phyloP scores from a whole-genome alignment of 345 rosid genomes.

The Pistacia vera region DNA sequence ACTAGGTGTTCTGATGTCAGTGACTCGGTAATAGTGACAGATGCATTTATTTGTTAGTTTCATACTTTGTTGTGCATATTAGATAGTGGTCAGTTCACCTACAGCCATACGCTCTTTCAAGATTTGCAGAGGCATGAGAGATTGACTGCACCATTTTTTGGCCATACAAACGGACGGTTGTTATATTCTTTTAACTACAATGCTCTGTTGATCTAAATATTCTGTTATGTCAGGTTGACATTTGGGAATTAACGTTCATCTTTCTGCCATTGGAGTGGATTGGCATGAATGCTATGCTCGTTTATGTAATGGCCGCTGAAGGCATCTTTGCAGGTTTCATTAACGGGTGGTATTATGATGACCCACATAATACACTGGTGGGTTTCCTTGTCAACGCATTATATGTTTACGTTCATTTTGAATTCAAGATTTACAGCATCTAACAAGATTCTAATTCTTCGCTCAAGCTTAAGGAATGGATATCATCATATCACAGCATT shows the following conservation, averaged over 20 bases:
- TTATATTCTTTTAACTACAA: background rate
- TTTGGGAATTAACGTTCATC: conserved; percentile 40
- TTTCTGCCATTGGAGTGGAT: conserved; percentile 84
- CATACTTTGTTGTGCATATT: background rate
- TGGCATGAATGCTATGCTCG: conserved; percentile 95
- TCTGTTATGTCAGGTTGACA: conserved; percentile 59
- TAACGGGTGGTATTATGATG: conserved; percentile 81
- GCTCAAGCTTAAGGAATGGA: background rate
- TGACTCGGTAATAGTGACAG: too few relatives aligned
- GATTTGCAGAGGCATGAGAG: background rate
- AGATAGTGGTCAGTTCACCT: background rate
- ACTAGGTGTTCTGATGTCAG: too few relatives aligned
- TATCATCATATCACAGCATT: background rate
- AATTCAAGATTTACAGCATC: background rate
- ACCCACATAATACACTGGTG: conserved; percentile 76
- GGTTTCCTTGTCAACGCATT: background rate
- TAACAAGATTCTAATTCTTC: background rate
- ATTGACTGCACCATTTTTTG: too few relatives aligned
- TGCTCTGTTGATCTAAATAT: background rate
- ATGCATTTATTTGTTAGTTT: background rate
- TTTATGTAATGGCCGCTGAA: conserved; percentile 95
- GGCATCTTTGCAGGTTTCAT: conserved; percentile 85
- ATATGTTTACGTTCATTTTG: background rate
- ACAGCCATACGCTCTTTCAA: too few relatives aligned
- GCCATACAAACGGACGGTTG: background rate